Base-by-base conservation (phyloP, 192 early-diverging fungal species). In the Kickxella alabastrina region DNA sequence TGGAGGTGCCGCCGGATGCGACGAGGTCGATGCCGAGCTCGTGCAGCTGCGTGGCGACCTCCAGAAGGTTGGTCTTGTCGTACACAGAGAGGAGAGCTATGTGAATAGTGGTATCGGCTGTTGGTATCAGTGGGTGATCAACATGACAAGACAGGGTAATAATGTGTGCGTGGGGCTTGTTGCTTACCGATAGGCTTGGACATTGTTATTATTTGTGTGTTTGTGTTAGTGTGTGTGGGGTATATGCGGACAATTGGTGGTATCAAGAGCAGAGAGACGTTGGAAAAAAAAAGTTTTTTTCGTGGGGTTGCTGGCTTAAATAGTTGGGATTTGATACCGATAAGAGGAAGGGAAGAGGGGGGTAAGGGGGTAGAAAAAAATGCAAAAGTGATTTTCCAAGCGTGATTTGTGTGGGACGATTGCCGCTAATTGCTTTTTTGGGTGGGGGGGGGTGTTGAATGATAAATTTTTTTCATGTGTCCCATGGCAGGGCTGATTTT, bases 1-100 rank as follows among this genome's bases (percentile, higher is more conserved):
- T 92, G 34, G 93, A 85, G 26, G 96, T 98, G 31, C 96, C 96
- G 34, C 96, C 96, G 8, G 92, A 95, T 36, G 92, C 96, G 22
- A 98, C 80, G 43, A 98, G 82, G 58, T 82, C 77, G 45, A 97
- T 79, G 54, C 85, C 83, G 54, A 90, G 80, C 38, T 56, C 81
- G 55, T 81, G 68, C 23, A 98, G 80, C 46, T 82, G 84, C 61
- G 82, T 86, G 44, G 92, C 96, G 47, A 98, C 84, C 37, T 91
- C 87, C 18, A 96, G 44, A 17, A 98, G 87, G 29, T 87, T 92
- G 39, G 92, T 93, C 81, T 98, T 98, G 84, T 98, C 92, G 69
- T 92, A 96, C 45, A 98, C 92, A 45, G 96, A 97, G 25, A 98
- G 89, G 41, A 90, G 84, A 52, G 88, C 88, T 59, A 73, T 19